phyloP scores from a whole-genome alignment of 352 stramenopile genomes.

The Peronospora belbahrii region DNA sequence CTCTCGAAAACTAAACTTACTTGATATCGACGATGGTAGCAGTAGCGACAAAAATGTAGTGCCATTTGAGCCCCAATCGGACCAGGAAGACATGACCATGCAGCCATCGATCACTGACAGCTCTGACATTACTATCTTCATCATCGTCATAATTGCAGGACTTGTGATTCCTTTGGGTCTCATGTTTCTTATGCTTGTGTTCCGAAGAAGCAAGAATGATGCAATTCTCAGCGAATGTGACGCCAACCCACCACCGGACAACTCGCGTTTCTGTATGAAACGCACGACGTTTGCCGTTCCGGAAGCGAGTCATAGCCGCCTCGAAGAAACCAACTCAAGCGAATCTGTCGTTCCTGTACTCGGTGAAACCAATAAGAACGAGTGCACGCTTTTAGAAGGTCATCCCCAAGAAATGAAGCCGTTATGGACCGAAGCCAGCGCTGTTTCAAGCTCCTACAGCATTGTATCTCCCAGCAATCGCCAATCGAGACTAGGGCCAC shows the following conservation, averaged over 20 bases:
- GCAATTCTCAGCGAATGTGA: slow-evolving; percentile 4
- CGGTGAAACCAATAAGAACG: slow-evolving; percentile 5
- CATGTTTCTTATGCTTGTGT: slow-evolving; percentile 12
- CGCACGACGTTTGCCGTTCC: slow-evolving; percentile 20
- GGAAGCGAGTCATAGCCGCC: neutral
- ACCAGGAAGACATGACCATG: slow-evolving; percentile 8
- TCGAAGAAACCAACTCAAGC: slow-evolving; percentile 16
- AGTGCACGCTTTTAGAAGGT: slow-evolving; percentile 5
- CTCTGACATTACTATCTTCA: slow-evolving; percentile 11
- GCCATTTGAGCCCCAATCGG: slow-evolving; percentile 6
- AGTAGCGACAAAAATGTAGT: neutral
- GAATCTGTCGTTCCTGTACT: slow-evolving; percentile 21
- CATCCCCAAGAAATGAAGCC: slow-evolving; percentile 10
- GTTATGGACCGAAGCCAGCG: slow-evolving; percentile 15
- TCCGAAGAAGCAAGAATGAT: slow-evolving; percentile 6
- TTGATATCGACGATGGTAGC: neutral
- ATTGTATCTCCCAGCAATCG: slow-evolving; percentile 17
- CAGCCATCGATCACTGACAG: slow-evolving; percentile 1
- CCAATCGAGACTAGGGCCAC: slow-evolving; percentile 13
- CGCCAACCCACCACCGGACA: slow-evolving; percentile 2
- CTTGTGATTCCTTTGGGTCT: slow-evolving; percentile 8
- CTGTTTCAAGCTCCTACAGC: slow-evolving; percentile 15
- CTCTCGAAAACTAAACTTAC: neutral
- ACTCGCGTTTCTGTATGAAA: slow-evolving; percentile 18
- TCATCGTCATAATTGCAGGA: slow-evolving; percentile 16